phyloP scores from a whole-genome alignment of 495 filamentous ascomycete species.

The Terfezia boudieri region DNA sequence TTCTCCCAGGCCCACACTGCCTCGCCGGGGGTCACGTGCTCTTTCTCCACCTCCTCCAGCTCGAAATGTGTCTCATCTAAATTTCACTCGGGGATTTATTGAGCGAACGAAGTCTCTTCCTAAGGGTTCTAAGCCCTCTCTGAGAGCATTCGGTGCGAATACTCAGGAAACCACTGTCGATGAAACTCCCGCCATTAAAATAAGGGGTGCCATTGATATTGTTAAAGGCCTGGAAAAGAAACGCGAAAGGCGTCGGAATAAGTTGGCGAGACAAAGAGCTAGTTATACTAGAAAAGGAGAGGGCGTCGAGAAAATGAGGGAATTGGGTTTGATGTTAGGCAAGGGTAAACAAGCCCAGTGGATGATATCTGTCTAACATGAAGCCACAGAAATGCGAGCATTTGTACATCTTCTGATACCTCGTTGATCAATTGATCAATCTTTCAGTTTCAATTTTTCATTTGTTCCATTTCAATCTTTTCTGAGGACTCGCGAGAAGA shows the following conservation, averaged over 20 bases:
- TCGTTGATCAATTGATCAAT: too few species aligned
- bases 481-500: not conserved
- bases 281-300: conserved; percentile 31
- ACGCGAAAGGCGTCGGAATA: conserved; percentile 63
- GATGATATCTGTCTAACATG: conserved; percentile 53
- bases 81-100: conserved; percentile 33
- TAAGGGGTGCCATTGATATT: conserved; percentile 79
- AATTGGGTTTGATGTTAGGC: conserved; percentile 70
- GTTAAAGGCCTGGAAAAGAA: conserved; percentile 91
- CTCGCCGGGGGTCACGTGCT: conserved; percentile 1
- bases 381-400: conserved; percentile 4
- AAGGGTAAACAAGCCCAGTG: conserved; percentile 51
- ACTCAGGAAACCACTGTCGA: conserved; percentile 7
- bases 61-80: conserved; percentile 33
- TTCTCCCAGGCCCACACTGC: conserved; percentile 26
- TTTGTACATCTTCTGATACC: too few species aligned
- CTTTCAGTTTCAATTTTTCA: not conserved
- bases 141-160: conserved; percentile 2
- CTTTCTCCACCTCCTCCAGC: conserved; percentile 25
- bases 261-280: conserved; percentile 2
- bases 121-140: conserved; percentile 37
- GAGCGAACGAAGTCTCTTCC: conserved; percentile 62
- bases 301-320: conserved; percentile 82
- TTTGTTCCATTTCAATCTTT: conserved; percentile 4
- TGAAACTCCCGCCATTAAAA: conserved; percentile 8